Evolutionary conservation across 345 rosid species (phyloP), one percentile per base, ranked within the genome.

Genomic region (Salix purpurea): DNA sequence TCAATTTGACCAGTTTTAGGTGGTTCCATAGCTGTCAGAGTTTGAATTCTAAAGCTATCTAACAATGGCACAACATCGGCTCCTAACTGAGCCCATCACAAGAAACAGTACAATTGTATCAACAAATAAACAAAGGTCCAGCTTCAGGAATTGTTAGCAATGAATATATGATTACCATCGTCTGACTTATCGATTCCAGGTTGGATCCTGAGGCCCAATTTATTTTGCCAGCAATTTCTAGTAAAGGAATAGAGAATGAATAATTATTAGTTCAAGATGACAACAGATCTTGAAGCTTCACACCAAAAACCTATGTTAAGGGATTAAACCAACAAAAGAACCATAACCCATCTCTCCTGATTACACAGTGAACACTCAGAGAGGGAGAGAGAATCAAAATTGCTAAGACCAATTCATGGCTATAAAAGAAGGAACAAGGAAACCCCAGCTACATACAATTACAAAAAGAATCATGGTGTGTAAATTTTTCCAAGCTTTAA

Each of bases 361-460:
- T 58, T 3, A 58, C 64, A 58, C 14, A 0, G 4, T 58, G 64
- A 58, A 9, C 61, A 58, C 28, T n/a, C 14, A 42, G 61, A 4
- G 10, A 3, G 6, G 24, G 2, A 4, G 28, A n/a, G 62, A 9
- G 26, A 58, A 52, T 52, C 5, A 64, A 74, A 37, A 74, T 11
- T 23, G 58, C 2, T 30, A 50, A 34, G 32, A 48, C 36, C 64
- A 15, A 54, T 64, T 74, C 14, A 44, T 52, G 34, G 65, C 54
- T 37, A 37, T 65, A 18, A 66, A 30, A 32, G 30, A 48, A 23
- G 28, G 36, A 67, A 56, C 13, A 68, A 11, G 16, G 50, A 68
- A 77, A 83, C 81, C 77, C 81, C 77, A 65, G 26, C 64, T 76
- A 76, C 70, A 67, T 66, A 80, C 80, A 79, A 40, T 74, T 83